Conservation (phyloP, 208 protist genomes). For the Crithidia brevicula region DNA sequence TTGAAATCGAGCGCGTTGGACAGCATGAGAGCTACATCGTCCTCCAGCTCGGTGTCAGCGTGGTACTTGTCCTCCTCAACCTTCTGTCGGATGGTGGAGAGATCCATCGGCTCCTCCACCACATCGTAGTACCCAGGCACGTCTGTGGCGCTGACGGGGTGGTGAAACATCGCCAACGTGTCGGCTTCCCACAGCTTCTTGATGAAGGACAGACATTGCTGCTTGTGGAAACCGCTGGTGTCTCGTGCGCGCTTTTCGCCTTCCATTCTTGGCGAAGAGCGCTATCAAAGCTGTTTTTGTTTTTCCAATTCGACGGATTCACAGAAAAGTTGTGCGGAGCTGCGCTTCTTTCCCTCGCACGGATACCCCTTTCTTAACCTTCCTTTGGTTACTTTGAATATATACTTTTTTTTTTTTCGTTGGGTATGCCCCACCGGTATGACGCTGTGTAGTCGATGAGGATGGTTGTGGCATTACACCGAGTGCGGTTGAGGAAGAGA, state of each 20-base stretch:
- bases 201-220: slow-evolving; percentile 67
- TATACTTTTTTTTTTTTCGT: too few relatives aligned
- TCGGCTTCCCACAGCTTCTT: slow-evolving; percentile 77
- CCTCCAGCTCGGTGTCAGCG: slow-evolving; percentile 71
- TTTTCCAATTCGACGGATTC: too few relatives aligned
- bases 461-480: too few relatives aligned
- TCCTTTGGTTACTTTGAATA: too few relatives aligned
- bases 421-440: too few relatives aligned
- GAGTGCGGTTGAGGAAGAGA: neutral
- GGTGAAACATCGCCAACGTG: slow-evolving; percentile 86
- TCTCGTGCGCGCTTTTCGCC: slow-evolving; percentile 43
- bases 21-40: slow-evolving; percentile 87
- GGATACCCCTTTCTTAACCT: too few relatives aligned
- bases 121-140: slow-evolving; percentile 81
- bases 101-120: slow-evolving; percentile 74
- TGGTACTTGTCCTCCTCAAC: slow-evolving; percentile 69
- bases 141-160: slow-evolving; percentile 79
- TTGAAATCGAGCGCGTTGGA: slow-evolving; percentile 90
- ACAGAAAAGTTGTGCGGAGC: too few relatives aligned
- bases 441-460: too few relatives aligned
- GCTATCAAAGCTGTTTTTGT: neutral
- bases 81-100: slow-evolving; percentile 75
- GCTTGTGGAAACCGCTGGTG: slow-evolving; percentile 41
- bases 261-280: slow-evolving; percentile 1
- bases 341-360: too few relatives aligned